Conservation (phyloP, 1,284 basidiomycete genomes). For the Earliella scabrosa region DNA sequence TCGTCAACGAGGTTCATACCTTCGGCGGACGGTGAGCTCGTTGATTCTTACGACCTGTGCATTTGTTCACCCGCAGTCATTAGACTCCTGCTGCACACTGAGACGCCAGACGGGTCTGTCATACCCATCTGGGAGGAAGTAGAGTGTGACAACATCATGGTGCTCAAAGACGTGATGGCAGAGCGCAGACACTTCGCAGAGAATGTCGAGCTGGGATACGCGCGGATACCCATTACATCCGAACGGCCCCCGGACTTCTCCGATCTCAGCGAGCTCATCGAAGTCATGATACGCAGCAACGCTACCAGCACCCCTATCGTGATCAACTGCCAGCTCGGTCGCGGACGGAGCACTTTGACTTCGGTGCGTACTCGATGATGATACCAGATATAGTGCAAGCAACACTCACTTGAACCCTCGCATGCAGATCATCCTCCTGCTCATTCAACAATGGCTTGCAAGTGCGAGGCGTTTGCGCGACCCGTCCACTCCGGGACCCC, state of each 20-base stretch:
- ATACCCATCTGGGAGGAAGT: constrained; percentile 97
- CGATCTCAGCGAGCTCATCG: constrained; percentile 78
- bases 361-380: constrained; percentile 55
- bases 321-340: constrained; percentile 95
- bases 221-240: constrained; percentile 91
- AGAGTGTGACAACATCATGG: constrained; percentile 75
- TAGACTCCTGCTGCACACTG: constrained; percentile 88
- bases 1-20: constrained; percentile 79
- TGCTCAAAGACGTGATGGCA: constrained; percentile 92
- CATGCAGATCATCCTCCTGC: constrained; percentile 74
- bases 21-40: constrained; percentile 78
- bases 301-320: constrained; percentile 83
- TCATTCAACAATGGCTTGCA: constrained; percentile 89
- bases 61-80: neutral
- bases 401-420: neutral
- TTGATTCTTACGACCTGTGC: too few relatives aligned
- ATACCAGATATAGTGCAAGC: neutral
- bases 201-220: constrained; percentile 74
- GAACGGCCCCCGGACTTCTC: constrained; percentile 74
- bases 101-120: constrained; percentile 87
- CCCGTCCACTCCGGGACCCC: constrained; percentile 41
- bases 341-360: constrained; percentile 91
- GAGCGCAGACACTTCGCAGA: constrained; percentile 47
- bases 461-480: constrained; percentile 30
- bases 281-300: constrained; percentile 80